phyloP scores from a whole-genome alignment of 768 basidiomycete species.

The Daedaleopsis sinensis region DNA sequence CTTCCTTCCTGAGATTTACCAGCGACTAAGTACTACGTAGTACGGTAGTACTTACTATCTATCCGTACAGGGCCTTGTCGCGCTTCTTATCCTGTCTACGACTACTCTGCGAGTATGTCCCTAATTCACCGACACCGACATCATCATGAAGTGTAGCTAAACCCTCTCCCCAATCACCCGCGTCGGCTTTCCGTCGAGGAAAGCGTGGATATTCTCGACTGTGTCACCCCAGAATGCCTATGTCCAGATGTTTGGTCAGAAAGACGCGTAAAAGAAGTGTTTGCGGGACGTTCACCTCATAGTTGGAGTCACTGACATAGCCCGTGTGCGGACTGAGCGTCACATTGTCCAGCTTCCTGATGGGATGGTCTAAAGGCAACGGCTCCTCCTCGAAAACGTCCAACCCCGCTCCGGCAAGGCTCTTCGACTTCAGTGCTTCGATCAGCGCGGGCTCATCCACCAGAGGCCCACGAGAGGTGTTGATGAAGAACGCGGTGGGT shows the following conservation, averaged over 20 bases:
- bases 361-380: conserved; percentile 56
- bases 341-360: conserved; percentile 54
- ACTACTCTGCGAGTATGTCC: too few relatives aligned
- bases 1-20: conserved; percentile 1
- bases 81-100: background rate
- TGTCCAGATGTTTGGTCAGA: background rate
- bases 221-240: conserved; percentile 56
- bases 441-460: conserved; percentile 62
- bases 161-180: conserved; percentile 23
- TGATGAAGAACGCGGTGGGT: conserved; percentile 60
- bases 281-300: conserved; percentile 40
- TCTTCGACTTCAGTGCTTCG: conserved; percentile 45
- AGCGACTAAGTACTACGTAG: too few relatives aligned
- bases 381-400: conserved; percentile 73
- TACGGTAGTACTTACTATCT: too few relatives aligned
- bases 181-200: conserved; percentile 47
- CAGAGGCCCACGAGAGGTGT: conserved; percentile 67
- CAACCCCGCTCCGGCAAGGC: conserved; percentile 61
- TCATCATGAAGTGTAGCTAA: too few relatives aligned
- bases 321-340: conserved; percentile 65
- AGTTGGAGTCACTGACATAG: conserved; percentile 55
- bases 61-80: background rate
- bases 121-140: too few relatives aligned
- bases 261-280: background rate
- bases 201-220: conserved; percentile 59